These are phyloP conservation scores for Eucalyptus pauciflora DNA, from an alignment of 345 rosid species.

Conservation along the genomic window DNA sequence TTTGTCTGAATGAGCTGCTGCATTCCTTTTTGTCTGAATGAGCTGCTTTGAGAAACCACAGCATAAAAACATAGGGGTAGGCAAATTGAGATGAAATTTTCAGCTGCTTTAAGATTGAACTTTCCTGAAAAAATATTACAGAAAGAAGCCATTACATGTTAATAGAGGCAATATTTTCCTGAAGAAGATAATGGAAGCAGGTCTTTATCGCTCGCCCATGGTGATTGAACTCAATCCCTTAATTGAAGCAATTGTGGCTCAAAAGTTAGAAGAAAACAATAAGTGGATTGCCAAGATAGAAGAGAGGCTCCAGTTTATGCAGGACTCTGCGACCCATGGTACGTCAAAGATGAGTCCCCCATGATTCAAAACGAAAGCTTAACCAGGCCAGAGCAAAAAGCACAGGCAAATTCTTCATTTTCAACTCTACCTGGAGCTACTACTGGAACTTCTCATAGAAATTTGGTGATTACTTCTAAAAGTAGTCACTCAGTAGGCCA, in stretches of 20 bases:
- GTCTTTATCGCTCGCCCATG: background rate
- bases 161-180: background rate
- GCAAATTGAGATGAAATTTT: conserved; percentile 69
- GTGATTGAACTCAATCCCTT: background rate
- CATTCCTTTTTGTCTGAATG: conserved; percentile 57
- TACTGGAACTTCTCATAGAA: conserved; percentile 8
- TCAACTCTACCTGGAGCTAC: conserved; percentile 8
- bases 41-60: conserved; percentile 90
- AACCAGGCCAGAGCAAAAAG: background rate
- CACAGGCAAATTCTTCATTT: conserved; percentile 8
- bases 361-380: background rate
- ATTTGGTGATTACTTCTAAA: conserved; percentile 7
- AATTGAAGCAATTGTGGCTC: background rate
- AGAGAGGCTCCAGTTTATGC: background rate
- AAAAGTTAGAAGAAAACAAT: background rate
- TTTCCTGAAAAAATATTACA: conserved; percentile 50
- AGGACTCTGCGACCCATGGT: background rate
- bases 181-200: background rate
- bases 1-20: conserved; percentile 72
- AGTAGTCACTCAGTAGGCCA: conserved; percentile 5
- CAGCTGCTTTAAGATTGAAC: conserved; percentile 49
- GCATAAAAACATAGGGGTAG: conserved; percentile 88
- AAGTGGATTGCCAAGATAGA: background rate
- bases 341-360: background rate
- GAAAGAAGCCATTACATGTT: background rate